phyloP scores from a whole-genome alignment of 148 eudicot genomes.

The Polygonum aviculare region DNA sequence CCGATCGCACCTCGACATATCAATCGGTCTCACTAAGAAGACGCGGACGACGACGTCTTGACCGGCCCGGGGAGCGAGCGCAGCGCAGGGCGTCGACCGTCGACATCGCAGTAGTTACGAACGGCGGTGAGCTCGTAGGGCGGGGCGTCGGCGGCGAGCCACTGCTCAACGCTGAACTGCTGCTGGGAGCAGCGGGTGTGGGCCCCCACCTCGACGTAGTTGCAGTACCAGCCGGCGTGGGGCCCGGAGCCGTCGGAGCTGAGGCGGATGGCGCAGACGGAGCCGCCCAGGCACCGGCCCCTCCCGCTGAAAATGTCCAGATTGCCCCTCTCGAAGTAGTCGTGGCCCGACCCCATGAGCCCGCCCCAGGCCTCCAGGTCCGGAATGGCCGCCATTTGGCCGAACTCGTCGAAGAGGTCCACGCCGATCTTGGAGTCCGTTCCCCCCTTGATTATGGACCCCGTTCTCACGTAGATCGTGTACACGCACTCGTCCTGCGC shows the following conservation, averaged over 20 bases:
- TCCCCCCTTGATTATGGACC: slow-evolving; percentile 66
- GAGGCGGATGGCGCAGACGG: slow-evolving; percentile 47
- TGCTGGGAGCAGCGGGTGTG: slow-evolving; percentile 33
- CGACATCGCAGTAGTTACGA: slow-evolving; percentile 26
- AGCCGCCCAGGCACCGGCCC: slow-evolving; percentile 58
- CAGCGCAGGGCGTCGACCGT: neutral
- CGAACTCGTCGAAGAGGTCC: slow-evolving; percentile 42
- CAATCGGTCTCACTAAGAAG: neutral
- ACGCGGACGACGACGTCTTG: neutral
- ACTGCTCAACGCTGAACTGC: slow-evolving; percentile 53
- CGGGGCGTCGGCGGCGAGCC: slow-evolving; percentile 45
- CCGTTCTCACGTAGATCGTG: slow-evolving; percentile 64
- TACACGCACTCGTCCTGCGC: slow-evolving; percentile 44
- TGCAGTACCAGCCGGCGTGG: slow-evolving; percentile 63
- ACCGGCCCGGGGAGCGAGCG: neutral
- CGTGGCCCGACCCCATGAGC: slow-evolving; percentile 56
- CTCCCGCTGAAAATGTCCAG: slow-evolving; percentile 68
- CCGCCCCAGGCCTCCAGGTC: slow-evolving; percentile 79
- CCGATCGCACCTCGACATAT: too few relatives aligned
- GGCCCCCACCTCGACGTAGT: slow-evolving; percentile 63
- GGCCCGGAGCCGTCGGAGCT: slow-evolving; percentile 68
- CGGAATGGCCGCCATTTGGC: slow-evolving; percentile 35
- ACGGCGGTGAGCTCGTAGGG: slow-evolving; percentile 48
- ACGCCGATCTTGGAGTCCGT: slow-evolving; percentile 66
- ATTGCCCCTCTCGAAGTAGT: slow-evolving; percentile 83